Evolutionary conservation across 345 rosid species (phyloP), one percentile per base, ranked within the genome.

Genomic region (Gossypium bickii): DNA sequence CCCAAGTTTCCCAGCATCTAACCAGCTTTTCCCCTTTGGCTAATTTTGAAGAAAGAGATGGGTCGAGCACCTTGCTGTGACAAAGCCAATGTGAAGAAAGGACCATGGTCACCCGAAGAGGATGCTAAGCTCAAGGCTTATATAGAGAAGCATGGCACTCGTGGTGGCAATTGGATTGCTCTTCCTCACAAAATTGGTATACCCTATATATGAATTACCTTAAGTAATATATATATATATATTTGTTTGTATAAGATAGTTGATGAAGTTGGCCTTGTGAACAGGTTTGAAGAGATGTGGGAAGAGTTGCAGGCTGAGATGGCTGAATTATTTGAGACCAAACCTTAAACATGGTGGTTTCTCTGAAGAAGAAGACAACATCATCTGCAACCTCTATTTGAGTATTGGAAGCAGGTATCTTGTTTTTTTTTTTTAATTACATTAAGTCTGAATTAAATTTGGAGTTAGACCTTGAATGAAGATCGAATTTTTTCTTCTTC

Each of bases 321-420:
- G 98, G 98, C 79, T 94, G 80, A 94, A 94, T 85, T 94, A 94
- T 87, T 79, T 94, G 79, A 87, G 98, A 75, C 98, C 98, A 41
- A 91, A 94, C 79, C 87, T 94, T 82, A 94, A 91, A 82, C 98
- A 94, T 80, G 98, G 98, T 43, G 95, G 97, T 78, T 94, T 94
- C 85, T 88, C 98, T 73, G 98, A 94, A 77, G 97, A 94, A 84
- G 98, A 92, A 86, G 98, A 94, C 87, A 89, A 87, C 74, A 88
- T 91, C 88, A 94, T 94, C 76, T 88, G 97, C 88, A 92, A 88
- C 87, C 98, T 94, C 83, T 94, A 92, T 84, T 88, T 92, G 15
- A 94, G 98, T 82, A 94, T 94, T 81, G 98, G 98, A 78, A 94
- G 98, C 95, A 85, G 98, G 98, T 88, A 69, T 18, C 25, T 34